Base-by-base conservation (phyloP, 2,329 filamentous ascomycete species). In the Aspergillus fijiensis region DNA sequence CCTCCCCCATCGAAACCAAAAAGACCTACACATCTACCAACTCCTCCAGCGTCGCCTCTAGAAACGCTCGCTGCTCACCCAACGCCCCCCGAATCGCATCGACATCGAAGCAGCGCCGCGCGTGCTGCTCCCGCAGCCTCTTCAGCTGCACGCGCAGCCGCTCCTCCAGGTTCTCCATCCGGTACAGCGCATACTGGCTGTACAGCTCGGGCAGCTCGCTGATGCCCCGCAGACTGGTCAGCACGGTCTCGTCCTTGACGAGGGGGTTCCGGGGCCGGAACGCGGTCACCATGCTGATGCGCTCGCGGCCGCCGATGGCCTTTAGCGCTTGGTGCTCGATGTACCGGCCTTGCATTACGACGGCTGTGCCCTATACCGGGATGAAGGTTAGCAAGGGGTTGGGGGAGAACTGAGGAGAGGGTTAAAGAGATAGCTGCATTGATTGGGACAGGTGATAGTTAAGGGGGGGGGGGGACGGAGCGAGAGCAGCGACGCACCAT, bases 291-390 rank as follows among this genome's bases (percentile, higher is more conserved):
- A 86, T 85, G 47, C 79, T 84, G 72, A 89, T 87, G 39, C 86
- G 82, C 70, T 88, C 86, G 29, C 79, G 78, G 2, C 80, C 78
- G 19, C 84, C 84, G 0, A 84, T 73, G 9, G 84, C 82, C 11
- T 81, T 81, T 11, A 87, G 77, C 1, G 86, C 86, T 59, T 85
- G 81, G 67, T 89, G 86, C 61, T 84, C 80, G 64, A 88, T 86
- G 72, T 88, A 87, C 29, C 85, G 78, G n/a, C 86, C 86, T 72
- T 89, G 86, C 55, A 88, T 76, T 7, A 88, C 78, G 1, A 87
- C 83, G 2, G 83, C 84, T 51, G 65, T 65, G n/a, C 70, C 71
- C 63, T 67, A 16, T 62, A 9, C 27, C 27, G 9, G 7, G 7
- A 29, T 7, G 27, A 9, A 29, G 1, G 27, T 29, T 29, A 29